Conservation (phyloP, 148 eudicot genomes). For the Rhododendron kiyosumense region DNA sequence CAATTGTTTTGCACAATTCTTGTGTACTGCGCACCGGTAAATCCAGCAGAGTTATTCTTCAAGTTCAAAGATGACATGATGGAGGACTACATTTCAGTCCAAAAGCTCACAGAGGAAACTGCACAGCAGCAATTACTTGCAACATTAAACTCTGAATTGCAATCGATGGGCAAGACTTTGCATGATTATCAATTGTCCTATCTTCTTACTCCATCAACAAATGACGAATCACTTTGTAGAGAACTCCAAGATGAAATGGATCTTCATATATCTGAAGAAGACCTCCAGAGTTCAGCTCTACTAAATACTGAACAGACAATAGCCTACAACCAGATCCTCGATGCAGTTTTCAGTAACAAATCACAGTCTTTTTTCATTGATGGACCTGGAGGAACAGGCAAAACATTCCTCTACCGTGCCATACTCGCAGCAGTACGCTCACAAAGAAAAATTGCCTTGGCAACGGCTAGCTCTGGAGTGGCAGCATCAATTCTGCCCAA, state of each 20-base stretch:
- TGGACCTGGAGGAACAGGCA: not conserved
- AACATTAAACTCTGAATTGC: not conserved
- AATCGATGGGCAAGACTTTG: not conserved
- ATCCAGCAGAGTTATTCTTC: not conserved
- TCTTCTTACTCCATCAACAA: not conserved
- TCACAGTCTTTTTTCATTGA: too few species aligned
- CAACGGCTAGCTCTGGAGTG: not conserved
- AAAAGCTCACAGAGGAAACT: not conserved
- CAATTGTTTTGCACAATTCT: not conserved
- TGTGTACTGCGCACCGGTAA: not conserved
- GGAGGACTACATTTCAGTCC: not conserved
- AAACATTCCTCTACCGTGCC: not conserved
- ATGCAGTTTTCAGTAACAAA: too few species aligned
- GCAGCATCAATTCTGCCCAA: not conserved
- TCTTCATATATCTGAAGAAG: not conserved
- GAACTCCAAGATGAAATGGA: not conserved
- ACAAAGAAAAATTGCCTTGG: not conserved
- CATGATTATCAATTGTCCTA: too few species aligned
- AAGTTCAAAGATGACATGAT: too few species aligned
- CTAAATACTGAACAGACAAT: too few species aligned
- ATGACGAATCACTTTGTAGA: fast-evolving
- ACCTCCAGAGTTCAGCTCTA: too few species aligned
- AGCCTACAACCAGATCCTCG: too few species aligned
- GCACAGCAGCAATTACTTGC: not conserved
- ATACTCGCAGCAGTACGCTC: not conserved